Evolutionary conservation across 1,284 basidiomycete species (phyloP), one percentile per base, ranked within the genome.

Genomic region (Boletus holoroseus): DNA sequence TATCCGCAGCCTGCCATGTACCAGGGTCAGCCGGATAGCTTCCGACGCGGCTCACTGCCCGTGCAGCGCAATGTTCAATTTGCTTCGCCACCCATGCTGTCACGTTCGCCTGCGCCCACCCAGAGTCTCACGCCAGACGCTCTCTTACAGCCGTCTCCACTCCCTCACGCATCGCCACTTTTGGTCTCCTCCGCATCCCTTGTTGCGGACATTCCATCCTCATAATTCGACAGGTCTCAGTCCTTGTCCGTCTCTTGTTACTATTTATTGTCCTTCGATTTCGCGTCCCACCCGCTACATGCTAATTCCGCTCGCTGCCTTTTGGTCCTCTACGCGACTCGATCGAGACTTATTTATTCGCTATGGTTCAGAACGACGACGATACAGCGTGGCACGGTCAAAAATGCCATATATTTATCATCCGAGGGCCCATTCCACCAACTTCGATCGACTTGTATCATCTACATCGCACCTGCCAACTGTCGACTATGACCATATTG

Each of bases 401-500:
- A 54, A 58, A 62, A 58, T 44, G 39, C 54, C 45, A 42, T 42
- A 51, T 68, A 66, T 68, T 69, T 68, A 69, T 69, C 54, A 55
- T 41, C 32, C 55, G 56, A 55, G 46, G 46, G 39, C 46, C 46
- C 46, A 24, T 22, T 35, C 47, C 49, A 46, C 49, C 50, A 28
- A 54, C 31, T 36, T 44, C 37, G 52, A 57, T 54, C 52, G 57
- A 61, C 55, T 40, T 69, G 68, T 66, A 66, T 64, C 67, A 48
- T 51, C 55, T 61, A 64, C 60, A 59, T 61, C 56, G 56, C 55
- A 54, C 54, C 46, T 50, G 22, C 51, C 58, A 37, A 40, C 36
- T 60, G 57, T 62, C 58, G 63, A 62, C 56, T 54, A 66, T 62
- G 62, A 59, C 46, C 59, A 61, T 64, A 61, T 64, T 63, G 60